phyloP scores from a whole-genome alignment of 2,329 filamentous ascomycete species.

The Fusarium tanahbumbuense region DNA sequence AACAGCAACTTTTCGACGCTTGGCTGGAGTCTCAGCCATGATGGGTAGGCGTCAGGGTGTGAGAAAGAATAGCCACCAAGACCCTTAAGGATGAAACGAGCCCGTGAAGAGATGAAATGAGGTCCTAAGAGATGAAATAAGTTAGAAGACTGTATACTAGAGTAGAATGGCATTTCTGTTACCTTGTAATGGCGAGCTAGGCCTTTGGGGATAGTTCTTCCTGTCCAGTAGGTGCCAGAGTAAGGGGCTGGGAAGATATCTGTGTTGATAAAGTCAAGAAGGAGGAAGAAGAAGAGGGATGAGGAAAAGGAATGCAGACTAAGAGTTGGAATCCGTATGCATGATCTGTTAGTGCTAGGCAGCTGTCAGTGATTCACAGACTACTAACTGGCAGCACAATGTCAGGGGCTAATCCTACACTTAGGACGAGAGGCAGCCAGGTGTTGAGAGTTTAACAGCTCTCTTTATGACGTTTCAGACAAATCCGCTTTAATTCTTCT shows the following conservation, averaged over 20 bases:
- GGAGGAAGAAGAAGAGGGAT: no score
- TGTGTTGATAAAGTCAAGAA: background rate
- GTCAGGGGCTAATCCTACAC: background rate
- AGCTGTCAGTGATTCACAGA: no score
- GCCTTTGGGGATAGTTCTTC: no score
- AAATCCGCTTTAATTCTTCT: background rate
- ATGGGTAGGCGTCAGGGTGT: background rate
- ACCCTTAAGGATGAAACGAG: background rate
- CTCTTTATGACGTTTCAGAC: background rate
- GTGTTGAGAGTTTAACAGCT: rapidly evolving
- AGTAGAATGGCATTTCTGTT: background rate
- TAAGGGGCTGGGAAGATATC: no score
- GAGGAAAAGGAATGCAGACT: no score
- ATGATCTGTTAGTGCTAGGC: no score
- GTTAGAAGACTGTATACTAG: background rate
- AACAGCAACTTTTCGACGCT: background rate
- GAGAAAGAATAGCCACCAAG: rapidly evolving
- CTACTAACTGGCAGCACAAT: background rate
- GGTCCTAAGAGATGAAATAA: background rate
- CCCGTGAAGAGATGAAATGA: no score
- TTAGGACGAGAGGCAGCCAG: background rate
- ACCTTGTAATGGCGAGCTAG: background rate
- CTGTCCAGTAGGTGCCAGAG: no score
- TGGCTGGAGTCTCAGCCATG: background rate
- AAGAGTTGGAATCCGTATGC: no score